Evolutionary conservation across 2,329 filamentous ascomycete genomes (phyloP).

Genomic region (Spiromastix sp.): DNA sequence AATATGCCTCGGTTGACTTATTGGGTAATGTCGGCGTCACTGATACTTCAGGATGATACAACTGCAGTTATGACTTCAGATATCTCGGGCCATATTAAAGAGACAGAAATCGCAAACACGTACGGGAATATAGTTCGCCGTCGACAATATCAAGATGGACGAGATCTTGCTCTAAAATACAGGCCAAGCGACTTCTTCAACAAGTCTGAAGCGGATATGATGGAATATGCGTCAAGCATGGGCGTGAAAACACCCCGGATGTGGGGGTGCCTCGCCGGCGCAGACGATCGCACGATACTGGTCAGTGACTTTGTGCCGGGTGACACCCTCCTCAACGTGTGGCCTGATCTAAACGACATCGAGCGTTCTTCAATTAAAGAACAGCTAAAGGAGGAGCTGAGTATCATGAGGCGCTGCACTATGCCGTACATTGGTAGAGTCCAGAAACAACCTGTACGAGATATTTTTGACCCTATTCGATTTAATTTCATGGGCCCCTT

Average conservation of each 20-base stretch:
- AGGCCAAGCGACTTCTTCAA: constrained; percentile 4
- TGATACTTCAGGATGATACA: too few relatives aligned
- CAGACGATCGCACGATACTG: constrained; percentile 1
- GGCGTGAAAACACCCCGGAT: constrained; percentile 6
- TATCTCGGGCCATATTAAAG: too few relatives aligned
- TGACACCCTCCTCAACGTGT: constrained; percentile 7
- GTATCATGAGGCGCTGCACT: constrained; percentile 10
- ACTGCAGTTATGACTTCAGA: too few relatives aligned
- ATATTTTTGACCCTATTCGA: constrained; percentile 7
- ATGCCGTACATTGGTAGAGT: constrained; percentile 13
- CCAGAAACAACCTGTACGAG: constrained; percentile 6
- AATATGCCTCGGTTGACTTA: too few relatives aligned
- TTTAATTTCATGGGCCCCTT: constrained; percentile 11
- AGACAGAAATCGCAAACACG: too few relatives aligned
- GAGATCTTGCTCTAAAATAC: constrained; percentile 8
- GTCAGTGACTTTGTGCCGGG: constrained; percentile 9
- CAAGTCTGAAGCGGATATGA: constrained; percentile 8
- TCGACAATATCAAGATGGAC: constrained; percentile 7
- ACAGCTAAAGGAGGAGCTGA: constrained; percentile 9
- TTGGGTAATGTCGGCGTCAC: too few relatives aligned
- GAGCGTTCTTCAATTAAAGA: constrained; percentile 8
- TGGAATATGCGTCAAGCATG: constrained; percentile 6
- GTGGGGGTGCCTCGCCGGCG: constrained; percentile 5
- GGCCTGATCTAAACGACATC: constrained; percentile 6
- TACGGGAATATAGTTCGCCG: constrained; percentile 9